Evolutionary conservation across 1,284 basidiomycete species (phyloP).

Genomic region (Sanghuangporus baumii): DNA sequence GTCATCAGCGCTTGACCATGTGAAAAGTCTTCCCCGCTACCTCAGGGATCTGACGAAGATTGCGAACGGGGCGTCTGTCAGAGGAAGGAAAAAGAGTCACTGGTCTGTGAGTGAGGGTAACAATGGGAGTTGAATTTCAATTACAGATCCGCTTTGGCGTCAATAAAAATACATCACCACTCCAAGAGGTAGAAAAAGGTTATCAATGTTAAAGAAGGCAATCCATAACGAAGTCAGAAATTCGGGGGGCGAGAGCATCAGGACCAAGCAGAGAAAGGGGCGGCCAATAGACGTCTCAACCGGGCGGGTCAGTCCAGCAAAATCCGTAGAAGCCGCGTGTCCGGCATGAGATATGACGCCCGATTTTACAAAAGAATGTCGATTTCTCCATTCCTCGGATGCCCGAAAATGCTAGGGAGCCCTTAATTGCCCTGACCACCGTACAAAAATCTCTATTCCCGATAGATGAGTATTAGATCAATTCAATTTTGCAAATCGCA

Average conservation of each 20-base stretch:
- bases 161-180: background rate
- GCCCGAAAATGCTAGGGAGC: background rate
- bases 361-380: slow-evolving; percentile 9
- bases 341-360: slow-evolving; percentile 7
- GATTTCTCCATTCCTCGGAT: slow-evolving; percentile 11
- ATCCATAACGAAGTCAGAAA: background rate
- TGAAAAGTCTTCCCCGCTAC: background rate
- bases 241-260: background rate
- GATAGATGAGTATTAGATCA: background rate
- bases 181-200: background rate
- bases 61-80: background rate
- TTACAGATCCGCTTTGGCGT: background rate
- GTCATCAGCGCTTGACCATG: background rate
- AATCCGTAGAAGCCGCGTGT: background rate
- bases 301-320: background rate
- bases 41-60: slow-evolving; percentile 1
- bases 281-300: background rate
- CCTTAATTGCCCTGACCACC: background rate
- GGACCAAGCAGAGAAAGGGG: background rate
- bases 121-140: slow-evolving; percentile 1
- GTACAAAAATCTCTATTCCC: background rate
- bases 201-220: slow-evolving; percentile 3
- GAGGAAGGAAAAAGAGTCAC: background rate
- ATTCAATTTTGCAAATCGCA: background rate
- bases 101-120: background rate